Percentiles rank a stretch among this genome's conserved stretches.
Evolutionary conservation across 208 protist genomes (phyloP).

Genomic region (Trypanosoma congolense): DNA sequence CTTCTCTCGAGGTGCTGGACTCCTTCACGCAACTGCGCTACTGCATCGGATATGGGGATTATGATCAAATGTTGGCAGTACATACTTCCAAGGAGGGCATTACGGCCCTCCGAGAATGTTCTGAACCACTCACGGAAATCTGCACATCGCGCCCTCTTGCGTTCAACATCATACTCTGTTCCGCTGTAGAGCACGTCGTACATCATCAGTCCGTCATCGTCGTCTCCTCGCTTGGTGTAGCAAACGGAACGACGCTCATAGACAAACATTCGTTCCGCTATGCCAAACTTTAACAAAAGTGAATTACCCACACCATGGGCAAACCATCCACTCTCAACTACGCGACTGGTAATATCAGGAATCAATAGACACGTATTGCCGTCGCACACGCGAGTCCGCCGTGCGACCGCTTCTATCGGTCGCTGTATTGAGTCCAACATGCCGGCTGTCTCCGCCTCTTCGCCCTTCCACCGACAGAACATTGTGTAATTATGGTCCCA

Average conservation of each 20-base stretch:
- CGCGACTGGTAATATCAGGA: conserved; percentile 25
- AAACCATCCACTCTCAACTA: conserved; percentile 43
- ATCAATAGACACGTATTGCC: conserved; percentile 29
- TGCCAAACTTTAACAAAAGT: conserved; percentile 35
- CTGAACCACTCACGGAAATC: conserved; percentile 14
- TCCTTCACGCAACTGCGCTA: conserved; percentile 27
- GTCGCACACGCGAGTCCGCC: conserved; percentile 24
- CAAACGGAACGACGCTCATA: conserved; percentile 41
- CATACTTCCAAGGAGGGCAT: conserved; percentile 34
- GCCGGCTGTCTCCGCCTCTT: neutral
- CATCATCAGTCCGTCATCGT: conserved; percentile 8
- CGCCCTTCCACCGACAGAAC: conserved; percentile 31
- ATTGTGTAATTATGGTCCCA: conserved; percentile 65
- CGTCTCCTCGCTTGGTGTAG: conserved; percentile 12
- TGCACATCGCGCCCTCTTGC: conserved; percentile 8
- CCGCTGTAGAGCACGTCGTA: conserved; percentile 62
- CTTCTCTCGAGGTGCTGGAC: conserved; percentile 11
- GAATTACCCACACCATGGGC: conserved; percentile 40
- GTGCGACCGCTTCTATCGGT: conserved; percentile 26
- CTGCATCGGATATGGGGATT: conserved; percentile 44
- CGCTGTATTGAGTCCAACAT: conserved; percentile 13
- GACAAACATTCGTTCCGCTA: conserved; percentile 47
- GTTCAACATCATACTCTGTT: conserved; percentile 8
- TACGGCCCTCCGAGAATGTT: conserved; percentile 7
- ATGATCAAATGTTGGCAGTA: conserved; percentile 64